Evolutionary conservation across 345 rosid species (phyloP).

Genomic region (Ceriops tagal): DNA sequence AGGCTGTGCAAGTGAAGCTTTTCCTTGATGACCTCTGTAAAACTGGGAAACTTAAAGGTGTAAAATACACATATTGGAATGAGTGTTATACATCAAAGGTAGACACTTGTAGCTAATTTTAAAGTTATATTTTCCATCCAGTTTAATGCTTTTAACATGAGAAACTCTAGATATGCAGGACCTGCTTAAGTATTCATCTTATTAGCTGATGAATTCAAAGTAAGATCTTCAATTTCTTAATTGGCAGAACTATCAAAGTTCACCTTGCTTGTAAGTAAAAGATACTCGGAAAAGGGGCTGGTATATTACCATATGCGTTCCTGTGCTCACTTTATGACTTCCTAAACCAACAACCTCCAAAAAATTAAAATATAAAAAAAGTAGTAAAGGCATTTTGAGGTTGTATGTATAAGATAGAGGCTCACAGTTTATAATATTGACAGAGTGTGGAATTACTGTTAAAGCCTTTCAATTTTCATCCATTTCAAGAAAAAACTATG

Average conservation of each 20-base stretch:
- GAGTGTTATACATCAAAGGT: conserved; percentile 78
- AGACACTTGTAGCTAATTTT: conserved; percentile 5
- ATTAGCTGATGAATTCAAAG: neutral
- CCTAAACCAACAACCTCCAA: neutral
- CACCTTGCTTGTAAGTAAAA: neutral
- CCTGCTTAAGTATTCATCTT: neutral
- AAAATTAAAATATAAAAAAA: neutral
- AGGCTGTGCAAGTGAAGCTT: conserved; percentile 54
- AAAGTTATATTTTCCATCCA: neutral
- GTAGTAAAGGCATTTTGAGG: neutral
- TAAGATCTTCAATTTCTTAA: neutral
- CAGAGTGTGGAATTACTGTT: conserved; percentile 65
- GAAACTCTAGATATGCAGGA: neutral
- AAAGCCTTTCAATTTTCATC: conserved; percentile 58
- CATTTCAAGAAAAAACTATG: conserved; percentile 53
- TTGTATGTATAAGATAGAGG: conserved; percentile 1
- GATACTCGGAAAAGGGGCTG: neutral
- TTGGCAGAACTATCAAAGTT: neutral
- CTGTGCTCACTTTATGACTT: neutral
- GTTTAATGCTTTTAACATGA: neutral
- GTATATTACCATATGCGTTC: neutral
- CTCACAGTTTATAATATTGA: conserved; percentile 15
- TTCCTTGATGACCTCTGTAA: conserved; percentile 60
- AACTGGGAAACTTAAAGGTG: conserved; percentile 53
- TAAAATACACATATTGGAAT: conserved; percentile 71